Percentiles rank a stretch among this genome's conserved stretches.
Evolutionary conservation across 176 grass and related monocot species (phyloP).

Genomic region (Hyparrhenia diplandra): DNA sequence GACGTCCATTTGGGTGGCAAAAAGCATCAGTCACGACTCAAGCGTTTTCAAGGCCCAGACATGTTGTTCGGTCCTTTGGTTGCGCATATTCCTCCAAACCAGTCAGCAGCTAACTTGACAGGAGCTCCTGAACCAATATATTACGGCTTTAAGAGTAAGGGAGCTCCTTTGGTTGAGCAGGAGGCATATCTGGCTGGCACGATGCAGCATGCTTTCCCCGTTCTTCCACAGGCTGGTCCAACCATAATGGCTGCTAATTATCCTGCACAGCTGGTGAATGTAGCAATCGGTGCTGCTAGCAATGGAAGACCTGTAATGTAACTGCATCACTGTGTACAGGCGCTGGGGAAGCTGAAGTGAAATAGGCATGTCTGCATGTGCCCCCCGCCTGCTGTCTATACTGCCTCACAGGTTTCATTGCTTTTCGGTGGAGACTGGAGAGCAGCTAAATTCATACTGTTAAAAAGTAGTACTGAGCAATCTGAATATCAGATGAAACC

Average conservation of each 20-base stretch:
- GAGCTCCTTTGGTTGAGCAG: slow-evolving; percentile 31
- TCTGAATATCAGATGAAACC: background rate
- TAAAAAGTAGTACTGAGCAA: background rate
- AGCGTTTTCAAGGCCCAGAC: slow-evolving; percentile 35
- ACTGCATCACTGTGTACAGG: background rate
- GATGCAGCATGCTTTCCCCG: background rate
- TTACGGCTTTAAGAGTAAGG: slow-evolving; percentile 40
- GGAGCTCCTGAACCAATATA: slow-evolving; percentile 39
- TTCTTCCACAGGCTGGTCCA: background rate
- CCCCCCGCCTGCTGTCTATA: background rate
- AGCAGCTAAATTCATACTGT: background rate
- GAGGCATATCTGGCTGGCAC: slow-evolving; percentile 5
- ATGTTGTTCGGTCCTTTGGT: slow-evolving; percentile 40
- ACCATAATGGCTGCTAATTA: background rate
- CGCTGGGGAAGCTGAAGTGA: background rate
- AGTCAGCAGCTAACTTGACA: slow-evolving; percentile 7
- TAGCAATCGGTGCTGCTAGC: background rate
- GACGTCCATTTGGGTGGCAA: slow-evolving; percentile 47
- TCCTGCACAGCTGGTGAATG: background rate
- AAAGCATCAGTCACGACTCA: slow-evolving; percentile 47
- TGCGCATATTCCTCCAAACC: slow-evolving; percentile 50
- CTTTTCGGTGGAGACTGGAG: background rate
- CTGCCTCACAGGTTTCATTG: background rate
- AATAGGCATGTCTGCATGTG: background rate
- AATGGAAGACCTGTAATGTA: background rate